These are phyloP conservation scores for Phytopythium boreale DNA, from an alignment of 352 stramenopile genomes.

Conservation along the genomic window DNA sequence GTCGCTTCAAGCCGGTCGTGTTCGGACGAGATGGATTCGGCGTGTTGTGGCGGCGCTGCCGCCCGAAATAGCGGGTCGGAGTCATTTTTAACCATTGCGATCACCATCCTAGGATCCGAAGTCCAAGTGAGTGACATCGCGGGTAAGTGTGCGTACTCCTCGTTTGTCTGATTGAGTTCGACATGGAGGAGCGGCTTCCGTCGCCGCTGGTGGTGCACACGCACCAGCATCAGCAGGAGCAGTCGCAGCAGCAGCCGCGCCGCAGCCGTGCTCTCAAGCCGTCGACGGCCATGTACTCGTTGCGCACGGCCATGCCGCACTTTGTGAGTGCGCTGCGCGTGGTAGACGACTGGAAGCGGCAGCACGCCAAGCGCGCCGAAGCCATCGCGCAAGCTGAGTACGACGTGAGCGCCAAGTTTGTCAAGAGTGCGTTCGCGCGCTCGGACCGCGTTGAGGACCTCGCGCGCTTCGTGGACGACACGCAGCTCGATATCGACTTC, in stretches of 20 bases:
- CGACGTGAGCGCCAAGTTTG: slow-evolving; percentile 68
- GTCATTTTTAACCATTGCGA: neutral
- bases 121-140: neutral
- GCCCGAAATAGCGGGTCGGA: neutral
- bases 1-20: neutral
- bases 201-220: neutral
- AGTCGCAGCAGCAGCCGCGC: neutral
- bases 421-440: slow-evolving; percentile 69
- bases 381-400: slow-evolving; percentile 53
- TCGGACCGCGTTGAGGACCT: slow-evolving; percentile 65
- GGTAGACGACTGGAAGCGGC: slow-evolving; percentile 71
- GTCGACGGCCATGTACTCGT: slow-evolving; percentile 30
- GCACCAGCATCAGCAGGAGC: neutral
- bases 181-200: slow-evolving; percentile 1
- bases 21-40: neutral
- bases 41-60: neutral
- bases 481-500: slow-evolving; percentile 75
- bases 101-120: neutral
- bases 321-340: slow-evolving; percentile 69
- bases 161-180: neutral
- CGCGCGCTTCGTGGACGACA: slow-evolving; percentile 69
- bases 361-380: slow-evolving; percentile 52
- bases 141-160: neutral
- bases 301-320: slow-evolving; percentile 77
- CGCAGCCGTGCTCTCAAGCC: neutral